Conservation (phyloP, 257 asterid species). For the Fraxinus americana region DNA sequence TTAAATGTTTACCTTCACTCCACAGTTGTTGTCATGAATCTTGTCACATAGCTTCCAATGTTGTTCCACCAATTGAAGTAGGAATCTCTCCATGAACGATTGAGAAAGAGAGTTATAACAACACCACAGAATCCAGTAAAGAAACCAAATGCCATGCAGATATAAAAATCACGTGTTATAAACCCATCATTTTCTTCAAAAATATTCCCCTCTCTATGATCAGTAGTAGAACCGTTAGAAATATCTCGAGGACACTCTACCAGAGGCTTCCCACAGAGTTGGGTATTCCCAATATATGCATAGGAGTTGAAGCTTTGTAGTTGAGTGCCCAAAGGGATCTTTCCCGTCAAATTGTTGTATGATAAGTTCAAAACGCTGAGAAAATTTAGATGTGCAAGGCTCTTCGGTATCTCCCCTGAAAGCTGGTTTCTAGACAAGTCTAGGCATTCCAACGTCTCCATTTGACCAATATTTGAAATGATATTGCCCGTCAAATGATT, state of each 20-base stretch:
- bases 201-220: neutral
- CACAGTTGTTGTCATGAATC: too few relatives aligned
- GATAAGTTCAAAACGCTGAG: constrained; percentile 34
- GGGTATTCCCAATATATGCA: constrained; percentile 25
- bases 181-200: neutral
- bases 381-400: constrained; percentile 18
- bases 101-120: neutral
- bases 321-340: constrained; percentile 38
- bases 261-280: constrained; percentile 37
- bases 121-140: constrained; percentile 9
- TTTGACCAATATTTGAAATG: constrained; percentile 22
- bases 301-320: constrained; percentile 33
- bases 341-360: constrained; percentile 34
- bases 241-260: constrained; percentile 7
- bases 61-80: constrained; percentile 10
- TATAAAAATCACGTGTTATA: neutral
- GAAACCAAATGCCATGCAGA: constrained; percentile 8
- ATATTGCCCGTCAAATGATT: constrained; percentile 35
- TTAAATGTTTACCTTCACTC: too few relatives aligned
- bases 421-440: constrained; percentile 39
- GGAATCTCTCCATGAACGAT: constrained; percentile 15
- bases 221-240: neutral
- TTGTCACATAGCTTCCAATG: neutral
- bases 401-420: constrained; percentile 33
- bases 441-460: constrained; percentile 39